These are phyloP conservation scores for Anthracocystis setariae DNA, from an alignment of 1,284 basidiomycete genomes.

Conservation along the genomic window DNA sequence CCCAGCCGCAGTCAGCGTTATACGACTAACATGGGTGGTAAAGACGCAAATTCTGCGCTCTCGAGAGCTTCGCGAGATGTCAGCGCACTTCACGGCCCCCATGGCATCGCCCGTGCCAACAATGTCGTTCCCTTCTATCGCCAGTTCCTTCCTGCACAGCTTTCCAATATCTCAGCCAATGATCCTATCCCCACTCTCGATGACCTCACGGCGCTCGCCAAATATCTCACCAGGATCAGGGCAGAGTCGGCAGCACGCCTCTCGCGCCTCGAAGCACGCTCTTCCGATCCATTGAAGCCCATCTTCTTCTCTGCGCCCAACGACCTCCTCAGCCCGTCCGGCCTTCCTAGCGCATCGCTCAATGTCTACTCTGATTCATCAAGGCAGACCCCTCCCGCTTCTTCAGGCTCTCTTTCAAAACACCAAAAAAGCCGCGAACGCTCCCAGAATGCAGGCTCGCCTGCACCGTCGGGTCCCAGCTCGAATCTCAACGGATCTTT, in stretches of 20 bases:
- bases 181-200: slow-evolving; percentile 49
- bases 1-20: not conserved
- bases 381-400: slow-evolving; percentile 20
- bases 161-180: slow-evolving; percentile 38
- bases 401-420: slow-evolving; percentile 14
- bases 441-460: slow-evolving; percentile 29
- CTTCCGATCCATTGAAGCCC: slow-evolving; percentile 27
- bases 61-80: slow-evolving; percentile 35
- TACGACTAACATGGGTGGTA: slow-evolving; percentile 26
- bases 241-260: slow-evolving; percentile 35
- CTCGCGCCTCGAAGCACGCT: slow-evolving; percentile 32
- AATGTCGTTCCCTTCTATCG: slow-evolving; percentile 39
- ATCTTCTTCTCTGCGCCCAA: slow-evolving; percentile 41
- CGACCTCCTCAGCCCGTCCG: slow-evolving; percentile 44
- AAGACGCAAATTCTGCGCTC: slow-evolving; percentile 23
- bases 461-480: slow-evolving; percentile 21
- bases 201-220: slow-evolving; percentile 42
- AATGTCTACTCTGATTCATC: slow-evolving; percentile 36
- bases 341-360: slow-evolving; percentile 21
- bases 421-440: slow-evolving; percentile 35
- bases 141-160: slow-evolving; percentile 47
- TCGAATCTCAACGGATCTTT: slow-evolving; percentile 22
- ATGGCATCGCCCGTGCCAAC: slow-evolving; percentile 11
- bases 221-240: slow-evolving; percentile 38
- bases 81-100: slow-evolving; percentile 1